Conservation (phyloP, 768 basidiomycete species). For the Mrakia gelida region DNA sequence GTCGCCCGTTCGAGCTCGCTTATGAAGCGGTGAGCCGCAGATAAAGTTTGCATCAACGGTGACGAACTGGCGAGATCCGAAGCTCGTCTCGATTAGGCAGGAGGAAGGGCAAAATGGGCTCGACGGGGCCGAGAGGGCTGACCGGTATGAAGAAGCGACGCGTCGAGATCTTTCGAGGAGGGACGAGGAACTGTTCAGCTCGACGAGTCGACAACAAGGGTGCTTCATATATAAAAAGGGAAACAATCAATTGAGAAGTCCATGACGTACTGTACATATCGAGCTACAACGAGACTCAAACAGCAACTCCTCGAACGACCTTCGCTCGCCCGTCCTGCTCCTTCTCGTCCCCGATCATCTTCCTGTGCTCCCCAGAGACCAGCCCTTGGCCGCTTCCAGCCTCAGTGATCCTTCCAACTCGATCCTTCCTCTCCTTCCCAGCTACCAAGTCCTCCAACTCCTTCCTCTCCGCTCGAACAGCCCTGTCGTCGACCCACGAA, state of each 20-base stretch:
- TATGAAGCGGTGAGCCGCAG: no score
- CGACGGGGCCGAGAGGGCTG: no score
- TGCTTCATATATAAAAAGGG: not conserved
- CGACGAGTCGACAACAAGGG: not conserved
- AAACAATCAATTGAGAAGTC: not conserved
- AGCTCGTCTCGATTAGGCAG: no score
- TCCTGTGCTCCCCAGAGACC: not conserved
- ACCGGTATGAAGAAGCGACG: not conserved
- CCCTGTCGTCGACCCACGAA: constrained; percentile 7
- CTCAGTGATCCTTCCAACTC: not conserved
- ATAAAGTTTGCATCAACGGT: no score
- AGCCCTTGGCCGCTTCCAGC: not conserved
- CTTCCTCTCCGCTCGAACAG: constrained; percentile 4
- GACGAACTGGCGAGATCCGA: no score
- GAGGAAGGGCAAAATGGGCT: no score
- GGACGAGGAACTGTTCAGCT: no score
- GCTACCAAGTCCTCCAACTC: constrained; percentile 9
- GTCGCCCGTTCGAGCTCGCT: no score
- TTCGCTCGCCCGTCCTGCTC: not conserved
- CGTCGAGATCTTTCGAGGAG: no score
- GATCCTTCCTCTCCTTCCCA: not conserved
- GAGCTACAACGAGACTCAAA: not conserved
- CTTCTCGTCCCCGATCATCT: constrained; percentile 1
- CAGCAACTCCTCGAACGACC: not conserved
- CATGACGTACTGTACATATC: not conserved